Evolutionary conservation across 495 filamentous ascomycete genomes (phyloP), one percentile per base, ranked within the genome.

Genomic region (Hypoxylon fuscum): DNA sequence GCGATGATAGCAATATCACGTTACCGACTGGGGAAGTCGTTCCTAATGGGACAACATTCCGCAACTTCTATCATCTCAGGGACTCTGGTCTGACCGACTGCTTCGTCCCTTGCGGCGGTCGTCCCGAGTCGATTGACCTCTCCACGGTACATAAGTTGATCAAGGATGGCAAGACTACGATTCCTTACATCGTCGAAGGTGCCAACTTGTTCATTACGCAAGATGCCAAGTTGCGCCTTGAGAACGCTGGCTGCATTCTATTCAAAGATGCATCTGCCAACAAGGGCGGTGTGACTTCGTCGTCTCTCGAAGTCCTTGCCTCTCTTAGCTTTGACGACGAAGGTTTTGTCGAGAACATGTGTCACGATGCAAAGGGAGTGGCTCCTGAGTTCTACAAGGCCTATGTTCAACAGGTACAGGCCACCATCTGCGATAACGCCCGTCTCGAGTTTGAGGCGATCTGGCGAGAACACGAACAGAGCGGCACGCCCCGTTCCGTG

Each of bases 141-240:
- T 86, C 88, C 41, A 90, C 88, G 9, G 94, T 92, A 25, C 85
- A 82, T 72, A 90, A 89, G 74, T 85, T 98, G 52, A 96, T 98
- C 73, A 81, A 81, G 61, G 85, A 95, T 55, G 90, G 91, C 75
- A 96, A 95, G 79, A 82, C 82, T 12, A 84, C 83, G 5, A 89
- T 98, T 55, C 93, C 93, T 5, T 98, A 95, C 79, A 93, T 98
- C 23, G 95, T 98, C 42, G 95, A 98, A 75, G 95, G 95, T 17
- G 95, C 95, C 70, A 98, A 98, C 72, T 81, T 98, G 35, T 98
- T 98, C 85, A 95, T 98, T 76, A 98, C 95, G 10, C 96, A 98
- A 76, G 95, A 98, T 70, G 93, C 92, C 63, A 98, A 98, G 82
- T 82, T 98, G 53, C 89, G 92, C 17, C 85, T 98, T 4, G 95